Evolutionary conservation across 148 eudicot species (phyloP), one percentile per base, ranked within the genome.

Genomic region (Limonium bicolor): DNA sequence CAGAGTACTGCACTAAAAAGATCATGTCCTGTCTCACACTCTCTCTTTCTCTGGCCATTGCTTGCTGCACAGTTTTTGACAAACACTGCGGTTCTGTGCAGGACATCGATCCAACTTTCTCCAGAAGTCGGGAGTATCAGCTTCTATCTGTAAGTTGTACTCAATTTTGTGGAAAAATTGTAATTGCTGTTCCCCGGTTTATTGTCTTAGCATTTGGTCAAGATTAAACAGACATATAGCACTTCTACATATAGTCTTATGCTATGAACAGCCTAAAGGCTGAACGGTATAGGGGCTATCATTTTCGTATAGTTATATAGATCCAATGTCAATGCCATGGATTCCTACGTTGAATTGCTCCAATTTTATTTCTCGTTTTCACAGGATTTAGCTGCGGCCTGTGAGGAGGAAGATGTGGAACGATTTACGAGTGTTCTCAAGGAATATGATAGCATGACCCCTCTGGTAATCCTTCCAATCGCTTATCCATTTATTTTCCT

Each of bases 391-490:
- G 46, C 57, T 24, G 49, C 41, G 26, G 60, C 68, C 38, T 37
- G 41, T 40, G 53, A 58, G 5, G 58, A 54, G 32, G 48, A 35
- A 46, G 58, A 68, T 42, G 61, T 58, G 9, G 67, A 54, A 10
- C 54, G 50, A 19, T 68, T 62, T 28, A 68, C 73, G 30, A 54
- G 54, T 41, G 51, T 50, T 53, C 56, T 68, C 38, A 58, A 48
- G 61, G 73, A 68, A 0, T 62, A 68, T 49, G 73, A 68, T 40
- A 68, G 73, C 54, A 43, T 68, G 53, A 62, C 60, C 42, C 64
- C 73, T 36, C 44, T 68, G 64, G 73, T 68, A 68, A 15, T 6
- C 27, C 38, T 36, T 39, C 4, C 8, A 2, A 0, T 42, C n/a
- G n/a, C n/a, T n/a, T n/a, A n/a, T n/a, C n/a, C n/a, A n/a, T n/a